Percentiles rank a stretch among this genome's conserved stretches.
Evolutionary conservation across 345 rosid species (phyloP).

Genomic region (Rubroshorea leprosula): DNA sequence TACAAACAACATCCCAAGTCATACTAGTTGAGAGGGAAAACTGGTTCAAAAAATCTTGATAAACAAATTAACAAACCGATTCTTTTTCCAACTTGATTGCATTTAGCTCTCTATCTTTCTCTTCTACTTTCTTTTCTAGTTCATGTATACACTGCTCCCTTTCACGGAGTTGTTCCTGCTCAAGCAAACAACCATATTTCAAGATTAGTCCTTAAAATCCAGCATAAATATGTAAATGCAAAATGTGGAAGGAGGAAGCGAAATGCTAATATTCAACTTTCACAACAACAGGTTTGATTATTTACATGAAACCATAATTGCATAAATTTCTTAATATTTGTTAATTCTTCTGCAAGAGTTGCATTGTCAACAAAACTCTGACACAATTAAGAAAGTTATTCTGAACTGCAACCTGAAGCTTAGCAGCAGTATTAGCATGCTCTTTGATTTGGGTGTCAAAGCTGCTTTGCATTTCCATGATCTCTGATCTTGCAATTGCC

Average conservation of each 20-base stretch:
- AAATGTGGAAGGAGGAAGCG: neutral
- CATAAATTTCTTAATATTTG: neutral
- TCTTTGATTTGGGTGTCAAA: slow-evolving; percentile 58
- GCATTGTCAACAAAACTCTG: neutral
- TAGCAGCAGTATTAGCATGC: slow-evolving; percentile 54
- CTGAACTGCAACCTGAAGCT: slow-evolving; percentile 56
- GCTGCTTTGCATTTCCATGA: slow-evolving; percentile 50
- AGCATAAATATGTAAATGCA: neutral
- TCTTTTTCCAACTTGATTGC: slow-evolving; percentile 83
- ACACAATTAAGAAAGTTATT: neutral
- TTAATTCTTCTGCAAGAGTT: neutral
- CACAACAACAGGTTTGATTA: neutral
- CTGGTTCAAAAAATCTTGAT: neutral
- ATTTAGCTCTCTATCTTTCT: slow-evolving; percentile 78
- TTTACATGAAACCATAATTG: neutral
- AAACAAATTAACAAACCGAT: slow-evolving; percentile 47
- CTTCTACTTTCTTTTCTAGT: slow-evolving; percentile 75
- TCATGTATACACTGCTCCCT: slow-evolving; percentile 55
- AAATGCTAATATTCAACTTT: neutral
- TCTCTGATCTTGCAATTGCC: slow-evolving; percentile 57
- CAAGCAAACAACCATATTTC: slow-evolving; percentile 8
- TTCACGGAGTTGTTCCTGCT: slow-evolving; percentile 77
- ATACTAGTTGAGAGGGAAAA: neutral
- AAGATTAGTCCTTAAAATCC: neutral
- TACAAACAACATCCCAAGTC: slow-evolving; percentile 2